A percentile compares a stretch with the other conserved stretches of the same genome.
Conservation (phyloP, 1,139 yeast genomes). For the Blastobotrys buckinghamii region DNA sequence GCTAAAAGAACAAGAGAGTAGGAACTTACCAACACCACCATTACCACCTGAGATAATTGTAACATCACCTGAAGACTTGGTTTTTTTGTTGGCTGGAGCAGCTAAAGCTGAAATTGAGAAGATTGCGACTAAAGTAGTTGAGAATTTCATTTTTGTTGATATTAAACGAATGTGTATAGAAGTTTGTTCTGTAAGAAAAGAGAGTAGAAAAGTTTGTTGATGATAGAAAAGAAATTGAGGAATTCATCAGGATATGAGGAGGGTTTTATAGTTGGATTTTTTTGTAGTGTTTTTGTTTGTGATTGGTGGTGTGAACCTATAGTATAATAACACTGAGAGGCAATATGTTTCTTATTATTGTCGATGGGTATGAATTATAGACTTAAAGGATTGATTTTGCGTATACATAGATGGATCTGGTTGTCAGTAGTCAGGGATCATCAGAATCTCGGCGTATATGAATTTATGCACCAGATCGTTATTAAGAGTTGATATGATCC, state of each 20-base stretch:
- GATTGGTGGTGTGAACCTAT: no score
- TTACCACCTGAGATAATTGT: not conserved
- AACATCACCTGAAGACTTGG: not conserved
- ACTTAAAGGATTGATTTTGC: no score
- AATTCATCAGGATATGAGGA: not conserved
- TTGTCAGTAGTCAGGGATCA: no score
- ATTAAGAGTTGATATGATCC: no score
- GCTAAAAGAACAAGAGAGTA: not conserved
- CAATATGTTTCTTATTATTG: no score
- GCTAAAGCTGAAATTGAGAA: not conserved
- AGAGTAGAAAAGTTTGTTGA: not conserved
- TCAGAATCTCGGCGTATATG: no score
- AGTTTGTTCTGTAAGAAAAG: not conserved
- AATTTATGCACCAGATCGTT: no score
- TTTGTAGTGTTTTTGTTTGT: no score
- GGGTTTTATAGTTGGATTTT: no score
- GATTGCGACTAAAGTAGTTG: not conserved
- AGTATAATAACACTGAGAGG: no score
- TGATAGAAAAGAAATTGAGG: not conserved
- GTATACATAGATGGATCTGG: no score
- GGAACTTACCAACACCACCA: slow-evolving; percentile 1
- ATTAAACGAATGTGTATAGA: not conserved
- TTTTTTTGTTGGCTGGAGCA: not conserved
- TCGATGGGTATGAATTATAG: no score
- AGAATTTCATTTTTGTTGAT: not conserved